A percentile compares a stretch with the other conserved stretches of the same genome.
Conservation (phyloP, 371 early-diverging fungal genomes). For the Mortierella sp. region DNA sequence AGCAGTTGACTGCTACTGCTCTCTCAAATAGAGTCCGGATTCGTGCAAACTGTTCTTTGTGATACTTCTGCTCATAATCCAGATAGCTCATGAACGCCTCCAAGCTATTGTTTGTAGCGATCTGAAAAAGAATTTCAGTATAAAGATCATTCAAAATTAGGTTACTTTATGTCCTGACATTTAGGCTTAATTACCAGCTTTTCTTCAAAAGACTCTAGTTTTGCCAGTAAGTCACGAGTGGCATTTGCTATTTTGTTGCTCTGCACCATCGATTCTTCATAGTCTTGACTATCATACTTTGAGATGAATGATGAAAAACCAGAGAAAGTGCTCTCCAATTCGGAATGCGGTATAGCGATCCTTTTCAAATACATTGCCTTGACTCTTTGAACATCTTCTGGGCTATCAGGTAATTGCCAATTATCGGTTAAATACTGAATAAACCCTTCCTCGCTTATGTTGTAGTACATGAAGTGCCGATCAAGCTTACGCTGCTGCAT, state of each 20-base stretch:
- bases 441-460: neutral
- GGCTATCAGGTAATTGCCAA: conserved; percentile 6
- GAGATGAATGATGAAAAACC: conserved; percentile 33
- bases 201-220: conserved; percentile 23
- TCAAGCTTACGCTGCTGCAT: conserved; percentile 7
- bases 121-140: conserved; percentile 1
- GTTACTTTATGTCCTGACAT: neutral
- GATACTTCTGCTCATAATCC: conserved; percentile 11
- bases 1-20: conserved; percentile 29
- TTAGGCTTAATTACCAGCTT: conserved; percentile 22
- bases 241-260: conserved; percentile 17
- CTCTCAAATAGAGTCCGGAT: conserved; percentile 45
- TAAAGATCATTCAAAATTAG: neutral
- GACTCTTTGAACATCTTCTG: conserved; percentile 32
- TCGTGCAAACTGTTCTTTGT: conserved; percentile 15
- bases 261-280: conserved; percentile 34
- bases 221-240: conserved; percentile 19
- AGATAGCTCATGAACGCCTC: conserved; percentile 33
- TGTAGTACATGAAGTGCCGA: too few species aligned
- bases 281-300: conserved; percentile 17
- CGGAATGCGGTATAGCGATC: conserved; percentile 31
- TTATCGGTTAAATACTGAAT: neutral
- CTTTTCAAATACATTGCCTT: conserved; percentile 31
- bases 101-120: conserved; percentile 17
- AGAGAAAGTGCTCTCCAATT: conserved; percentile 41